phyloP scores from a whole-genome alignment of 495 filamentous ascomycete genomes.

The Penicillium robsamsonii region DNA sequence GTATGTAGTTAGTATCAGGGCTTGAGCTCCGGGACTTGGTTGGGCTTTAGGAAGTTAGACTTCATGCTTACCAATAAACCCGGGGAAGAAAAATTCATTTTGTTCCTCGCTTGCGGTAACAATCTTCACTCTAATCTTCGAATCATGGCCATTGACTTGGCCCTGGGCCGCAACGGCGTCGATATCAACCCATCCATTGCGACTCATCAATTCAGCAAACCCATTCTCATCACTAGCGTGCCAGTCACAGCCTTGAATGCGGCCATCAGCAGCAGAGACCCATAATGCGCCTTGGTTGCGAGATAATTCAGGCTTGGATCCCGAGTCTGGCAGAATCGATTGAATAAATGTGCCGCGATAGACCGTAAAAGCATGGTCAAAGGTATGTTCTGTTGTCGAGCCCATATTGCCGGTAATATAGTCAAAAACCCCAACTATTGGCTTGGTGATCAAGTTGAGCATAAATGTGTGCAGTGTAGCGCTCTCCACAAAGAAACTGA shows the following conservation, averaged over 20 bases:
- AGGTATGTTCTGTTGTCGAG: background rate
- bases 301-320: constrained; percentile 22
- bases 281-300: constrained; percentile 56
- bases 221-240: constrained; percentile 27
- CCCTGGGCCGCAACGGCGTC: background rate
- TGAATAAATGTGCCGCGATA: constrained; percentile 47
- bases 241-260: constrained; percentile 48
- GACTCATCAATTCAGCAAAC: constrained; percentile 38
- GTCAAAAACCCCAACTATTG: background rate
- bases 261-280: constrained; percentile 59
- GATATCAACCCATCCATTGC: constrained; percentile 38
- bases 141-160: background rate
- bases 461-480: background rate
- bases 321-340: constrained; percentile 25
- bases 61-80: constrained; percentile 68
- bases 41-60: background rate
- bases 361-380: constrained; percentile 20
- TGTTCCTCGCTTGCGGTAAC: constrained; percentile 30
- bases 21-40: background rate
- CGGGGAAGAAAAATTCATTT: constrained; percentile 80
- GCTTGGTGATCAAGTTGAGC: background rate
- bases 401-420: background rate
- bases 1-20: background rate
- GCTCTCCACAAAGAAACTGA: background rate
- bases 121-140: constrained; percentile 18